phyloP scores from a whole-genome alignment of 805 yeast genomes.

The Starmerella floricola region DNA sequence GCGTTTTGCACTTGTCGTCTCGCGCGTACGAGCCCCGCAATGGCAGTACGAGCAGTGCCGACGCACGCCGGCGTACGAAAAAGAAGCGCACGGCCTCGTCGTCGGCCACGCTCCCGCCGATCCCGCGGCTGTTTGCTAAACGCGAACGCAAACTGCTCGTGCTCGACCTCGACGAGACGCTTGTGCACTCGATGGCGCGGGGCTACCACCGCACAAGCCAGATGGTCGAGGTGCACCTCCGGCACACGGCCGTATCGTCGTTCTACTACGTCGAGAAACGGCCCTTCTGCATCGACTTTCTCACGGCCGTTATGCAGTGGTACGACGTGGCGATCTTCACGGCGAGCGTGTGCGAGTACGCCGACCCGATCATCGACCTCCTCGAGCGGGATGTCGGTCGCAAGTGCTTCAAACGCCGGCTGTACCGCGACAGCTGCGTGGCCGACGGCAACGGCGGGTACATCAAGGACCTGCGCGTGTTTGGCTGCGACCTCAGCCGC shows the following conservation, averaged over 20 bases:
- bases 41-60: not conserved
- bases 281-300: constrained; percentile 79
- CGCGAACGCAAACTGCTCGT: constrained; percentile 49
- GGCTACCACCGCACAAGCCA: constrained; percentile 39
- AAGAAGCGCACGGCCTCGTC: not conserved
- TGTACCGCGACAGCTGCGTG: constrained; percentile 70
- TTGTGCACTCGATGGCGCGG: constrained; percentile 80
- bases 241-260: constrained; percentile 33
- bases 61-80: not conserved
- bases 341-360: constrained; percentile 87
- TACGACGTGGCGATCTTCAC: constrained; percentile 83
- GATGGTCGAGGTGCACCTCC: constrained; percentile 63
- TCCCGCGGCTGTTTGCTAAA: constrained; percentile 12
- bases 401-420: constrained; percentile 43
- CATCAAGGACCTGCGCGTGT: constrained; percentile 53
- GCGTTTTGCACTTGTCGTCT: constrained; percentile 5
- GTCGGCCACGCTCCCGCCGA: constrained; percentile 10
- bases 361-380: constrained; percentile 94
- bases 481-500: constrained; percentile 48
- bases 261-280: constrained; percentile 83
- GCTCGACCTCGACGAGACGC: constrained; percentile 84
- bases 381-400: constrained; percentile 48
- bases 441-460: constrained; percentile 48
- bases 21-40: not conserved
- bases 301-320: constrained; percentile 71